Conservation (phyloP, 306 rosid species). For the Glycine latifolia region DNA sequence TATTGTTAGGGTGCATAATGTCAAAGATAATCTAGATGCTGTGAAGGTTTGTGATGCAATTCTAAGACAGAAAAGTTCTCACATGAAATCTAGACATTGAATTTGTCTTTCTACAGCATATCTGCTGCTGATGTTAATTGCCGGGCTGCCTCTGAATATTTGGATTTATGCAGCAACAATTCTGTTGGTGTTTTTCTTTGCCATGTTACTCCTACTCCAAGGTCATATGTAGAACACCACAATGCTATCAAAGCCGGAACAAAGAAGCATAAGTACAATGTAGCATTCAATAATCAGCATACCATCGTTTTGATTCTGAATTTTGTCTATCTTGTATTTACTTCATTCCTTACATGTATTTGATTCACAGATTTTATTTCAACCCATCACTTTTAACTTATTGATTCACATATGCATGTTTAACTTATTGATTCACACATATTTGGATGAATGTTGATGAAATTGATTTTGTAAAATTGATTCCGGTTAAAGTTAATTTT, state of each 20-base stretch:
- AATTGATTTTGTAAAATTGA: too few species aligned
- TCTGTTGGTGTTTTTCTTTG: not conserved
- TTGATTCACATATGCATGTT: too few species aligned
- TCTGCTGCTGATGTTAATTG: not conserved
- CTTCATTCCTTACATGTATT: slow-evolving; percentile 28
- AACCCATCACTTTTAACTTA: too few species aligned
- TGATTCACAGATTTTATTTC: slow-evolving; percentile 16
- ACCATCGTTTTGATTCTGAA: not conserved
- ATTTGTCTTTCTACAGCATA: not conserved
- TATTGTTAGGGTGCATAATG: slow-evolving; percentile 89
- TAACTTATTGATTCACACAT: too few species aligned
- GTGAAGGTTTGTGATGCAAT: slow-evolving; percentile 83
- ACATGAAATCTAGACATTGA: slow-evolving; percentile 42
- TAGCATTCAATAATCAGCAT: not conserved
- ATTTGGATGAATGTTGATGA: too few species aligned
- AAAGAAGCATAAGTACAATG: slow-evolving; percentile 15
- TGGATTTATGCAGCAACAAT: not conserved
- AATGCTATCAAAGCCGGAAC: slow-evolving; percentile 9
- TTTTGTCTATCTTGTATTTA: not conserved
- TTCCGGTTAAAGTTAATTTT: too few species aligned
- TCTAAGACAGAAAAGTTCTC: slow-evolving; percentile 54
- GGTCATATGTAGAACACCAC: slow-evolving; percentile 33
- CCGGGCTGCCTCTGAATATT: not conserved
- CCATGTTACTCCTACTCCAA: slow-evolving; percentile 14
- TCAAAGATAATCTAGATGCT: slow-evolving; percentile 78